Evolutionary conservation across 257 asterid genomes (phyloP).

Genomic region (Fraxinus cuspidata): DNA sequence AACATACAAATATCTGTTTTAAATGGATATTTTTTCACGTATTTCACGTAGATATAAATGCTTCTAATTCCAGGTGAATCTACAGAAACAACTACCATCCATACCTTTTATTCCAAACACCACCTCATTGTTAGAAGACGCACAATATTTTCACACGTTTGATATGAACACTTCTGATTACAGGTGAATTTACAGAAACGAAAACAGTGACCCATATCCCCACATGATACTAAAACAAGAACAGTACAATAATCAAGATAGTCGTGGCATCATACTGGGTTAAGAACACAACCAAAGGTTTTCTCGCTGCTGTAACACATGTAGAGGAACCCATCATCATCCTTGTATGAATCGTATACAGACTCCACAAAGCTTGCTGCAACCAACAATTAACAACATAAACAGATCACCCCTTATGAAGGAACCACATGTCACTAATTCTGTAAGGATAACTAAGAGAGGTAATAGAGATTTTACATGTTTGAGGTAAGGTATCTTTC

Average conservation of each 20-base stretch:
- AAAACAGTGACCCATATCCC: slow-evolving; percentile 3
- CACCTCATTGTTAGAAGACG: no score
- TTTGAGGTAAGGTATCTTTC: slow-evolving; percentile 83
- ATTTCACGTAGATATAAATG: no score
- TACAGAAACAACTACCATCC: no score
- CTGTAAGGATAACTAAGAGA: slow-evolving; percentile 12
- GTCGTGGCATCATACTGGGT: not conserved
- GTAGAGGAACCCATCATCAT: slow-evolving; percentile 86
- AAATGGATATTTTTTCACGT: not conserved
- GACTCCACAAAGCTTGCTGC: slow-evolving; percentile 82
- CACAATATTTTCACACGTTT: not conserved
- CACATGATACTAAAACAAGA: not conserved
- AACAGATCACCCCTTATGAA: not conserved
- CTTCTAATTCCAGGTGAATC: no score
- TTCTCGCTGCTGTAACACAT: slow-evolving; percentile 98
- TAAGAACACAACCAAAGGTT: slow-evolving; percentile 56
- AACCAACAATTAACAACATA: slow-evolving; percentile 9
- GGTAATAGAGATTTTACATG: slow-evolving; percentile 47
- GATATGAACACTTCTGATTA: not conserved
- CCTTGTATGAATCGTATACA: slow-evolving; percentile 67
- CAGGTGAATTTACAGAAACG: slow-evolving; percentile 5
- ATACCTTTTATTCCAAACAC: no score
- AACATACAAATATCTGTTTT: not conserved
- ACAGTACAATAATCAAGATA: slow-evolving; percentile 20
- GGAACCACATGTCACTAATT: not conserved